Evolutionary conservation across 2,329 filamentous ascomycete species (phyloP), one percentile per base, ranked within the genome.

Genomic region (Claviceps arundinis): DNA sequence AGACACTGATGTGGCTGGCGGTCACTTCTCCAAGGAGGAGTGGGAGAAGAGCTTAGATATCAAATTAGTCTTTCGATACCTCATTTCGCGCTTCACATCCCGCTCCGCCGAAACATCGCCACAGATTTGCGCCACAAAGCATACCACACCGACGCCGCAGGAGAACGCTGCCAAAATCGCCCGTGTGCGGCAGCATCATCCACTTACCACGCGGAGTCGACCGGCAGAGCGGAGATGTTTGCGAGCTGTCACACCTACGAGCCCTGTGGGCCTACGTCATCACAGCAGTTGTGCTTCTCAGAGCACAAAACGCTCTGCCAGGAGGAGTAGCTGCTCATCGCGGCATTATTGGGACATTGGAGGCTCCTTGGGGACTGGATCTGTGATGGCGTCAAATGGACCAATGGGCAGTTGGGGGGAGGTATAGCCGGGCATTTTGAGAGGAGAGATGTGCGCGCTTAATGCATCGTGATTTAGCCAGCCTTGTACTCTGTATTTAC

Each of bases 11-110:
- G 59, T 62, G 57, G 56, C 57, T 46, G 62, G 63, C 44, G 38
- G 41, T 16, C 54, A 65, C 0, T 81, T 81, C 56, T 79, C 77
- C 1, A 75, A 87, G 60, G 87, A 93, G 38, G 93, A 95, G 63
- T 98, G 93, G 93, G 90, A 97, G 68, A 83, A 85, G 55, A 87
- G 95, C 51, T 77, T 97, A 5, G 90, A 97, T 62, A 80, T 96
- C 57, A 87, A 86, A 63, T 85, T 95, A 65, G 87, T 97, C 37
- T 97, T 97, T 71, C 82, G 84, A 48, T 97, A 93, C 63, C 76
- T 95, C 34, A 80, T 84, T 53, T 85, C 81, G 17, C 82, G 87
- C 54, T 91, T 95, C 65, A 74, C 80, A 53, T 72, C 78, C 16
- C 70, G 72, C 6, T 64, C 67, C 9, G 30, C 9, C 51, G 66